phyloP scores from a whole-genome alignment of 768 basidiomycete species.

The Suillus americanus region DNA sequence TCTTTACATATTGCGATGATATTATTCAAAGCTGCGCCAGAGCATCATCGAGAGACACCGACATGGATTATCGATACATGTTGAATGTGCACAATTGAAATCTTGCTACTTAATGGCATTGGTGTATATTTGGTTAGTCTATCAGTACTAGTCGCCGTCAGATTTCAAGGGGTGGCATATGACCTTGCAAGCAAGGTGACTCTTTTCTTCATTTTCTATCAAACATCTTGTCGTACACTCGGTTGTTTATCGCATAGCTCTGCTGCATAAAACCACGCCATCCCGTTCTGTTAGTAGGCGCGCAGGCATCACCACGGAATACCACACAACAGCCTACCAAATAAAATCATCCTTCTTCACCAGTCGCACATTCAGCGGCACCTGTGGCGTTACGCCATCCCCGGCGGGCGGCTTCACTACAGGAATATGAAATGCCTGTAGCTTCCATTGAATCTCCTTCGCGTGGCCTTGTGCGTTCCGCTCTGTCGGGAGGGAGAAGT shows the following conservation, averaged over 20 bases:
- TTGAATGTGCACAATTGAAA: too few species aligned
- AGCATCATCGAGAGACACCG: too few species aligned
- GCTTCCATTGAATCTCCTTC: constrained; percentile 28
- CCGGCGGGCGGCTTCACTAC: constrained; percentile 25
- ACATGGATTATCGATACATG: too few species aligned
- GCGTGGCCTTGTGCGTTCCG: constrained; percentile 6
- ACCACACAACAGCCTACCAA: not conserved
- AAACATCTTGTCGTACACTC: not conserved
- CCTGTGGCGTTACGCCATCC: constrained; percentile 19
- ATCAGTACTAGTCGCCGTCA: too few species aligned
- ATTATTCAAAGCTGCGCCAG: too few species aligned
- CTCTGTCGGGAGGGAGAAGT: constrained; percentile 22
- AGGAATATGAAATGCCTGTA: constrained; percentile 25
- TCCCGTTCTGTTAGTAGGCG: not conserved
- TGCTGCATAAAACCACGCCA: not conserved
- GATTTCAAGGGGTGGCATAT: too few species aligned
- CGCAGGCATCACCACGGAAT: not conserved
- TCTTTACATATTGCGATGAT: too few species aligned
- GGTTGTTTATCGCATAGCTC: not conserved
- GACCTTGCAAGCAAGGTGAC: too few species aligned
- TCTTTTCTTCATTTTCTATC: too few species aligned
- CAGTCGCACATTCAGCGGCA: not conserved
- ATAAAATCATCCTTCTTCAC: not conserved
- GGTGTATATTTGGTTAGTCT: too few species aligned
- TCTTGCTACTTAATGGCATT: too few species aligned